A percentile compares a stretch with the other conserved stretches of the same genome.
Evolutionary conservation across 129 eudicot species (phyloP).

Genomic region (Lactuca saligna): DNA sequence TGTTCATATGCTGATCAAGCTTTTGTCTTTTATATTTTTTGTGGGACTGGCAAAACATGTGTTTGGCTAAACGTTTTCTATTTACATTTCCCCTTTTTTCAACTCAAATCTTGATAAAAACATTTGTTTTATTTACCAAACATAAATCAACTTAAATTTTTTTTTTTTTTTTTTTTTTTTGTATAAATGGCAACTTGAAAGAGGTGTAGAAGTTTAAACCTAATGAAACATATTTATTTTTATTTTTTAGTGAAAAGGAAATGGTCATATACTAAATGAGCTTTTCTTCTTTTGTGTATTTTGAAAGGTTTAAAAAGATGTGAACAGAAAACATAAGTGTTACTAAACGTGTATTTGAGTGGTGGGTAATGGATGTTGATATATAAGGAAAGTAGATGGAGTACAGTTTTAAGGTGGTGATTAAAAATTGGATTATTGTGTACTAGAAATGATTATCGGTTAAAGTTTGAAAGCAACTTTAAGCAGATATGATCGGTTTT

Average conservation of each 20-base stretch:
- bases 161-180: no score
- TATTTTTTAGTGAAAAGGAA: background rate
- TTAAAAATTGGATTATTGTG: background rate
- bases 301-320: background rate
- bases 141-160: no score
- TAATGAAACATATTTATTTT: background rate
- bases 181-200: no score
- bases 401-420: background rate
- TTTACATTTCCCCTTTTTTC: background rate
- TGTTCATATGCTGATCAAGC: slow-evolving; percentile 5
- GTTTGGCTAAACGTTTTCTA: background rate
- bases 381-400: background rate
- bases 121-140: background rate
- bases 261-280: background rate
- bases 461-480: background rate
- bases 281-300: background rate
- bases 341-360: background rate
- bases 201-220: background rate
- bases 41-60: background rate
- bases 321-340: background rate
- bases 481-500: background rate
- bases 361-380: background rate
- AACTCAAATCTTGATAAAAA: no score
- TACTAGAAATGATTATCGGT: slow-evolving; percentile 15
- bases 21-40: slow-evolving; percentile 14